Evolutionary conservation across 2,329 filamentous ascomycete species (phyloP).

Genomic region (Botrytis elliptica): DNA sequence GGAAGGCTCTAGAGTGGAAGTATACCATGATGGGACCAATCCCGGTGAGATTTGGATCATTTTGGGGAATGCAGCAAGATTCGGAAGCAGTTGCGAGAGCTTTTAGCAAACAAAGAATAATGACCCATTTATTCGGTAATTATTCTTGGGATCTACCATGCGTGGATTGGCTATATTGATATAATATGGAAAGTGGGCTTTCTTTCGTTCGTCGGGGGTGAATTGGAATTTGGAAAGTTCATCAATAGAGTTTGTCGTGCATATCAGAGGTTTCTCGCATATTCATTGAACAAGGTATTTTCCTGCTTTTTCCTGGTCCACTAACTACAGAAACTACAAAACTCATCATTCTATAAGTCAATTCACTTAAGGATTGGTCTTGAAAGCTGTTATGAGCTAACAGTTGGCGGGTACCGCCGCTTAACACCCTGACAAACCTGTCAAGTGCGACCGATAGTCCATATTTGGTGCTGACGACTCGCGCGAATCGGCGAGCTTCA

Average conservation of each 20-base stretch:
- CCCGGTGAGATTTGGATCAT: constrained; percentile 13
- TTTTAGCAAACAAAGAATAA: neutral
- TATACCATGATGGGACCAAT: constrained; percentile 11
- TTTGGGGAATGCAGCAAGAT: constrained; percentile 2
- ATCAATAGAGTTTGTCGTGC: constrained; percentile 14
- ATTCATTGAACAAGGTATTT: constrained; percentile 15
- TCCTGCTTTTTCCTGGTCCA: constrained; percentile 2
- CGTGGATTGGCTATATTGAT: constrained; percentile 18
- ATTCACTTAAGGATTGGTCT: neutral
- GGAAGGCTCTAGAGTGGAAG: constrained; percentile 3
- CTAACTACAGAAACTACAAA: neutral
- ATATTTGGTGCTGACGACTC: constrained; percentile 23
- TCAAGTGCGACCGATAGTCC: constrained; percentile 20
- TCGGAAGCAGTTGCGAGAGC: constrained; percentile 6
- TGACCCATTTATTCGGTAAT: constrained; percentile 21
- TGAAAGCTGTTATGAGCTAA: constrained; percentile 6
- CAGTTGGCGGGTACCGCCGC: constrained; percentile 18
- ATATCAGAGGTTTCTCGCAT: constrained; percentile 12
- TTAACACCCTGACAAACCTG: constrained; percentile 11
- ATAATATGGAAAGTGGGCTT: constrained; percentile 14
- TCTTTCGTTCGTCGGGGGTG: neutral
- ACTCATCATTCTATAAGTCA: neutral
- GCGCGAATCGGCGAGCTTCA: constrained; percentile 20
- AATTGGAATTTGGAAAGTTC: constrained; percentile 4
- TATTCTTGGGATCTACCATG: constrained; percentile 19